phyloP scores from a whole-genome alignment of 768 basidiomycete genomes.

The Pisolithus orientalis region DNA sequence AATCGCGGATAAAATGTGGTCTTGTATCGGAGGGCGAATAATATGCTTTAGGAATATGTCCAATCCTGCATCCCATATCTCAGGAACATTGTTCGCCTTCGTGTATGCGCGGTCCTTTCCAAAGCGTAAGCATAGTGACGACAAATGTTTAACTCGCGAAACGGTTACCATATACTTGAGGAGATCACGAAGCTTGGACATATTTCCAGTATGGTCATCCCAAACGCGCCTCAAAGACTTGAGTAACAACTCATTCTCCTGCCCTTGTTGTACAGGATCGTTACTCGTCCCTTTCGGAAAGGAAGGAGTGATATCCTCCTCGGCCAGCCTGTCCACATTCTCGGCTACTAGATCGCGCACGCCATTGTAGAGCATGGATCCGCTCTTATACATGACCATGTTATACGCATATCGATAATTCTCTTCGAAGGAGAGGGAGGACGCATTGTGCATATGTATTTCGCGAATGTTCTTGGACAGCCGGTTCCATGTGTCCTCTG shows the following conservation, averaged over 20 bases:
- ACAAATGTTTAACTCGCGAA: background rate
- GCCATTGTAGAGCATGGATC: slow-evolving; percentile 82
- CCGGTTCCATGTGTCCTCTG: slow-evolving; percentile 78
- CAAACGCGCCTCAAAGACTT: slow-evolving; percentile 81
- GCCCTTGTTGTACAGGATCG: slow-evolving; percentile 69
- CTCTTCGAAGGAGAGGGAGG: slow-evolving; percentile 85
- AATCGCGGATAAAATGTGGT: slow-evolving; percentile 75
- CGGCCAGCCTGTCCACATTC: slow-evolving; percentile 77
- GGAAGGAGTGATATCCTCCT: slow-evolving; percentile 67
- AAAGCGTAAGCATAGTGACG: slow-evolving; percentile 8
- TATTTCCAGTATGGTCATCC: slow-evolving; percentile 89
- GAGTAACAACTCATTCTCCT: slow-evolving; percentile 81
- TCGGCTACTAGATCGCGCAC: slow-evolving; percentile 71
- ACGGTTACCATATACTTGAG: slow-evolving; percentile 89
- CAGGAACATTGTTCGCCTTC: slow-evolving; percentile 63
- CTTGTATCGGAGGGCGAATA: slow-evolving; percentile 73
- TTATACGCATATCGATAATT: slow-evolving; percentile 93
- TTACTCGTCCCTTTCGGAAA: slow-evolving; percentile 69
- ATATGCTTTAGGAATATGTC: slow-evolving; percentile 80
- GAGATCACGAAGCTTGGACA: slow-evolving; percentile 84
- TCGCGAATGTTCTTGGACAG: slow-evolving; percentile 83
- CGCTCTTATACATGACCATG: slow-evolving; percentile 83
- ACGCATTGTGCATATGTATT: slow-evolving; percentile 92
- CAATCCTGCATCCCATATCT: slow-evolving; percentile 77
- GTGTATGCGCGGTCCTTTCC: slow-evolving; percentile 87